Percentiles rank a stretch among this genome's conserved stretches.
These are phyloP conservation scores for Aspergillus diversus DNA, from an alignment of 495 filamentous ascomycete genomes.

Conservation along the genomic window DNA sequence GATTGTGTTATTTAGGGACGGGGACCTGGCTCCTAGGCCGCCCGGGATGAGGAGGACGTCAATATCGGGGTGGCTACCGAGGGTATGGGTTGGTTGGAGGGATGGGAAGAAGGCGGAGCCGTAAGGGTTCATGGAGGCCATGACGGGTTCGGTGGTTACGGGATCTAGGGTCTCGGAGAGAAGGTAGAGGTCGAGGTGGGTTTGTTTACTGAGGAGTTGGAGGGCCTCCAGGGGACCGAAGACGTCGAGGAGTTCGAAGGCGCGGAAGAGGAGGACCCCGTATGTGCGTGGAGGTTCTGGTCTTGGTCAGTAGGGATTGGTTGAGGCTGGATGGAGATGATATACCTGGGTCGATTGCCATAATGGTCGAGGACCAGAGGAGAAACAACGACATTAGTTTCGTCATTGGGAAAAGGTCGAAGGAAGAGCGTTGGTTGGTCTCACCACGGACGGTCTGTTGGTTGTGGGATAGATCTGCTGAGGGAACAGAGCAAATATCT, in stretches of 20 bases:
- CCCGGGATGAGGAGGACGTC: constrained; percentile 72
- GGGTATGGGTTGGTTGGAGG: constrained; percentile 67
- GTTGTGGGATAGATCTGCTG: too few species aligned
- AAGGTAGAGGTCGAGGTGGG: constrained; percentile 8
- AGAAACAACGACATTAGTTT: too few species aligned
- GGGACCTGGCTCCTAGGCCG: constrained; percentile 53
- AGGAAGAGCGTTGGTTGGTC: too few species aligned
- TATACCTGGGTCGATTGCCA: too few species aligned
- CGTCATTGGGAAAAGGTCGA: too few species aligned
- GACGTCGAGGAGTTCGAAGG: constrained; percentile 16
- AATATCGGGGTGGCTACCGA: constrained; percentile 41
- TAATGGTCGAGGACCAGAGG: too few species aligned
- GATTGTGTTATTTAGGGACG: constrained; percentile 35
- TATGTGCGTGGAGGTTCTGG: constrained; percentile 1
- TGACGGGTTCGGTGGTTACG: neutral
- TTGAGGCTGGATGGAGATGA: too few species aligned
- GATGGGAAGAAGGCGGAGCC: constrained; percentile 36
- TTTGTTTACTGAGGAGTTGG: neutral
- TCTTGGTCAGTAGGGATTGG: too few species aligned
- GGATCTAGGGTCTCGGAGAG: constrained; percentile 7
- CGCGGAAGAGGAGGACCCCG: constrained; percentile 13
- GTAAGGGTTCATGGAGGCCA: neutral
- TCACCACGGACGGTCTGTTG: too few species aligned
- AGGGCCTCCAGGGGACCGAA: constrained; percentile 21
- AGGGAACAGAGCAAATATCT: too few species aligned